Conservation (phyloP, 768 basidiomycete genomes). For the Hypholoma fasciculare region DNA sequence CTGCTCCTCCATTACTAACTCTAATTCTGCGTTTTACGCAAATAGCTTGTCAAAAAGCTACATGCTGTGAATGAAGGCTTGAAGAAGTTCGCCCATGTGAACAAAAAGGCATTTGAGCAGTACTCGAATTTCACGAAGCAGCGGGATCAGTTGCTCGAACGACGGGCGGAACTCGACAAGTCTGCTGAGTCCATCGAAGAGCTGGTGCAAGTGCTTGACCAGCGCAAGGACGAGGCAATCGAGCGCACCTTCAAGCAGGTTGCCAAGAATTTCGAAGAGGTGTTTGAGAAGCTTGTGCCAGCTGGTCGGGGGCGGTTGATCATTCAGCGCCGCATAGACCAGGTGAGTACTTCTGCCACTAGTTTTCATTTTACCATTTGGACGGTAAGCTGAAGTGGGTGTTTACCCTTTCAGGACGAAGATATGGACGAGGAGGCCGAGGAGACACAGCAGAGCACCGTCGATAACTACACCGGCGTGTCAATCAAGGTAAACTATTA, state of each 20-base stretch:
- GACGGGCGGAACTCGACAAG: conserved; percentile 89
- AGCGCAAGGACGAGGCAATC: conserved; percentile 97
- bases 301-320: conserved; percentile 89
- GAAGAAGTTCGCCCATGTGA: conserved; percentile 97
- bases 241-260: conserved; percentile 99
- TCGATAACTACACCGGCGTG: conserved; percentile 96
- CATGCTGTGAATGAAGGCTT: conserved; percentile 89
- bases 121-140: conserved; percentile 98
- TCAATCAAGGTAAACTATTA: conserved; percentile 74
- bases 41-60: conserved; percentile 88
- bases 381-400: too few relatives aligned
- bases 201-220: conserved; percentile 90
- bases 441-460: conserved; percentile 68
- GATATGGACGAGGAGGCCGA: conserved; percentile 73
- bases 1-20: background rate
- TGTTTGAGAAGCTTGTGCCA: conserved; percentile 95
- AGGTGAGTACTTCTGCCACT: conserved; percentile 40
- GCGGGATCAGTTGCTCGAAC: conserved; percentile 83
- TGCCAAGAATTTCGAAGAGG: conserved; percentile 94
- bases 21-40: background rate
- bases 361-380: background rate
- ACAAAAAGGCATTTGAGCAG: conserved; percentile 99
- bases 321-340: conserved; percentile 90
- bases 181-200: conserved; percentile 90
- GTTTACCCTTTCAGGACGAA: conserved; percentile 52